These are phyloP conservation scores for Phytophthora pisi DNA, from an alignment of 352 stramenopile genomes.

Conservation along the genomic window DNA sequence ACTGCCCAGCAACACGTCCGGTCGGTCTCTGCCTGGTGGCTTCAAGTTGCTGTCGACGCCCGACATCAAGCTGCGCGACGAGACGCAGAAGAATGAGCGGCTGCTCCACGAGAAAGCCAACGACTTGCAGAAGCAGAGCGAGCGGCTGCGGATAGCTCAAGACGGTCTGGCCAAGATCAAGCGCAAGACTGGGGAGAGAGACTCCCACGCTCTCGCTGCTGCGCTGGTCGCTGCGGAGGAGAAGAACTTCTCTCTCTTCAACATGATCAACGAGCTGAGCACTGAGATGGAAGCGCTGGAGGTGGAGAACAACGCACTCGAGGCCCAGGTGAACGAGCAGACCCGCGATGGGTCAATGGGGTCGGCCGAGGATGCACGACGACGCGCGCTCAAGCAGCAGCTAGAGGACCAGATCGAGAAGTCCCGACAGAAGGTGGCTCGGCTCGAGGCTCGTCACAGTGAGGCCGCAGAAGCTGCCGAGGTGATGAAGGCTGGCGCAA, in stretches of 20 bases:
- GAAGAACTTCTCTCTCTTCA: slow-evolving; percentile 96
- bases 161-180: slow-evolving; percentile 89
- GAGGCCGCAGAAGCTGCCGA: slow-evolving; percentile 71
- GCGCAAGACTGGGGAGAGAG: slow-evolving; percentile 85
- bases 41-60: slow-evolving; percentile 73
- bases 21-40: slow-evolving; percentile 28
- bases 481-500: slow-evolving; percentile 71
- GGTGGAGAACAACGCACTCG: slow-evolving; percentile 82
- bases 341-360: slow-evolving; percentile 47
- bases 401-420: slow-evolving; percentile 87
- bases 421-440: slow-evolving; percentile 75
- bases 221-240: slow-evolving; percentile 90
- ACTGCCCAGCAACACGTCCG: slow-evolving; percentile 18
- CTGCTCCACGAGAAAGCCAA: slow-evolving; percentile 79
- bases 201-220: slow-evolving; percentile 85
- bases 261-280: slow-evolving; percentile 94
- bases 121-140: slow-evolving; percentile 73
- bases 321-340: slow-evolving; percentile 58
- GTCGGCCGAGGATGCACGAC: slow-evolving; percentile 61
- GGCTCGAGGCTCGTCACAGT: slow-evolving; percentile 66
- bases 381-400: slow-evolving; percentile 66
- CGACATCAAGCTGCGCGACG: slow-evolving; percentile 73
- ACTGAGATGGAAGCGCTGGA: slow-evolving; percentile 90
- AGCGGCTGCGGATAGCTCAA: slow-evolving; percentile 73
- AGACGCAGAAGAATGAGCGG: slow-evolving; percentile 78